These are phyloP conservation scores for Venturia pyrina DNA, from an alignment of 2,329 filamentous ascomycete species.

Conservation along the genomic window DNA sequence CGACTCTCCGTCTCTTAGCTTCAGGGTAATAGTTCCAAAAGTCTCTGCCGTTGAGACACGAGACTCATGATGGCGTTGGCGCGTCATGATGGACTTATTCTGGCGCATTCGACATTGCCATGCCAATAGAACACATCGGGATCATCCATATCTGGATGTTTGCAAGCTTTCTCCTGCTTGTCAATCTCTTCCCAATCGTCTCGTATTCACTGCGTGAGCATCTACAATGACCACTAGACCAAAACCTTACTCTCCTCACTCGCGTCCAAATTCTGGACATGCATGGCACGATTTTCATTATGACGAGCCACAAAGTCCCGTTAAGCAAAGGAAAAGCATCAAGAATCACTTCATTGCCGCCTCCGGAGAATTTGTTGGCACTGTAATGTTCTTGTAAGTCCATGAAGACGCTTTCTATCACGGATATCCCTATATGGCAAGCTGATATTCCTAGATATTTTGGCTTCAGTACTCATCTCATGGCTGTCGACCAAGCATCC, in stretches of 20 bases:
- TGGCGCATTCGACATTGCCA: background rate
- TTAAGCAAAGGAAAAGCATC: background rate
- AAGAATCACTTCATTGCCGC: slow-evolving; percentile 35
- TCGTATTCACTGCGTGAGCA: background rate
- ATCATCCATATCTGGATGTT: background rate
- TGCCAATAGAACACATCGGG: background rate
- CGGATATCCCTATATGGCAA: background rate
- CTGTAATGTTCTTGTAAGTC: slow-evolving; percentile 32
- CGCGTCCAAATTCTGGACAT: background rate
- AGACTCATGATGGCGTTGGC: slow-evolving; percentile 1
- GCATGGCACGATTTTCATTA: background rate
- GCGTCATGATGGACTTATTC: background rate
- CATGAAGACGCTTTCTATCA: background rate
- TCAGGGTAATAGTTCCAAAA: background rate
- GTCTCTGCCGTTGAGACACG: background rate
- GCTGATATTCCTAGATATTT: slow-evolving; percentile 21
- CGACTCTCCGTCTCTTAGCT: background rate
- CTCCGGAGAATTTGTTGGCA: slow-evolving; percentile 35
- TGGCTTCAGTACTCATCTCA: slow-evolving; percentile 28
- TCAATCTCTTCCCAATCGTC: background rate
- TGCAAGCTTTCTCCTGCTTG: background rate
- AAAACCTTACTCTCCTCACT: background rate
- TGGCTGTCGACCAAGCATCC: slow-evolving; percentile 21
- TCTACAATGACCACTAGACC: background rate
- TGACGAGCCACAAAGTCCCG: background rate